phyloP scores from a whole-genome alignment of 2,329 filamentous ascomycete genomes.

The Apiospora aurea region DNA sequence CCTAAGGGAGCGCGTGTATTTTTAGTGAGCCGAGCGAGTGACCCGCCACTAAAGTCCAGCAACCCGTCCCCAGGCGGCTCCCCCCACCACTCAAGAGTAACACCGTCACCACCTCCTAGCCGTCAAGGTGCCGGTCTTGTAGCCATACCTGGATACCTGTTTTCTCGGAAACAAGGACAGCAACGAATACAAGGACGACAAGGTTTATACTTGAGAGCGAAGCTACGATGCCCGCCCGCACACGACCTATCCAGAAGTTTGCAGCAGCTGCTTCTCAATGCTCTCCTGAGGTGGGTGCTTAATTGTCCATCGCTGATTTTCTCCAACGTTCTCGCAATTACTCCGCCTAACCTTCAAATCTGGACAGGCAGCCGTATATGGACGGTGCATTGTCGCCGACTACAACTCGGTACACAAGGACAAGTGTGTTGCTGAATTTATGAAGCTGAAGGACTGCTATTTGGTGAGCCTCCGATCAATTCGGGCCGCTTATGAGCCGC shows the following conservation, averaged over 20 bases:
- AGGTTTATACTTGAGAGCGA: not conserved
- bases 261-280: slow-evolving; percentile 62
- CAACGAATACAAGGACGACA: no score
- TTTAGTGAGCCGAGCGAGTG: not conserved
- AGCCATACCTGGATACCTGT: not conserved
- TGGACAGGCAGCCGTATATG: slow-evolving; percentile 79
- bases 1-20: not conserved
- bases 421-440: slow-evolving; percentile 86
- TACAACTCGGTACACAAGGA: slow-evolving; percentile 92
- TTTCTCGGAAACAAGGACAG: not conserved
- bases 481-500: not conserved
- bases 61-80: not conserved
- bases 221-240: slow-evolving; percentile 43
- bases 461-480: slow-evolving; percentile 62
- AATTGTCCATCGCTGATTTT: not conserved
- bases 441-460: slow-evolving; percentile 86
- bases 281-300: slow-evolving; percentile 55
- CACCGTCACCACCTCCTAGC: not conserved
- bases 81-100: not conserved
- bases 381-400: slow-evolving; percentile 88
- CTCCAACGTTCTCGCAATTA: not conserved
- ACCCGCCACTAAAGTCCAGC: not conserved
- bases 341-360: not conserved
- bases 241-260: slow-evolving; percentile 62
- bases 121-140: not conserved